A percentile compares a stretch with the other conserved stretches of the same genome.
phyloP scores from a whole-genome alignment of 768 basidiomycete species.

The Podaxis sp. region DNA sequence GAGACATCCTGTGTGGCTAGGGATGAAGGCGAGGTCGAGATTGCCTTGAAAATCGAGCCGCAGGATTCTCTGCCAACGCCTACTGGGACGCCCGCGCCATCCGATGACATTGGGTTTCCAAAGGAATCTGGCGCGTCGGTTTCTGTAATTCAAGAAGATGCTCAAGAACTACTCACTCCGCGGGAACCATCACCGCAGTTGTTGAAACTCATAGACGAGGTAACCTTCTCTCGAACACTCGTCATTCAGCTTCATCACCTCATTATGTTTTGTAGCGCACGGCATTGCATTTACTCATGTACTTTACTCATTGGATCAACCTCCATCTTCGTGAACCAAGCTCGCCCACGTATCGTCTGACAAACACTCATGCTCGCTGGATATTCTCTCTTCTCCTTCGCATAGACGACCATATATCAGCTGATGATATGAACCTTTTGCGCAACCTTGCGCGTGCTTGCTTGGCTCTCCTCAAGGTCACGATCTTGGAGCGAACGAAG shows the following conservation, averaged over 20 bases:
- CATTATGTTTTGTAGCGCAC: constrained; percentile 41
- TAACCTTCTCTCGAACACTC: constrained; percentile 25
- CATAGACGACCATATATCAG: constrained; percentile 63
- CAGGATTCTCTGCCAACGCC: constrained; percentile 37
- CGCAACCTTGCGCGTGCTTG: constrained; percentile 75
- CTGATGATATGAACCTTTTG: constrained; percentile 74
- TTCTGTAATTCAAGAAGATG: not conserved
- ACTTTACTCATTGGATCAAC: constrained; percentile 80
- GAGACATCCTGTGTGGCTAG: constrained; percentile 15
- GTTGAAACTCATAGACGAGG: constrained; percentile 63
- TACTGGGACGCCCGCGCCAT: constrained; percentile 30
- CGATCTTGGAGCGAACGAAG: constrained; percentile 24
- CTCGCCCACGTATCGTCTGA: constrained; percentile 33
- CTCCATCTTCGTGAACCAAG: constrained; percentile 45
- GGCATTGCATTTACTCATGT: constrained; percentile 76
- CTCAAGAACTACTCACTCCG: constrained; percentile 22
- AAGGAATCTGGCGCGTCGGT: not conserved
- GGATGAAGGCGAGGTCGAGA: constrained; percentile 40
- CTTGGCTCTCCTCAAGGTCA: constrained; percentile 38
- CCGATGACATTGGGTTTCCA: constrained; percentile 18
- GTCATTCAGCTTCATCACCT: constrained; percentile 11
- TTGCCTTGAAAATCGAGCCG: constrained; percentile 27
- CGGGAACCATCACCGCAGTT: constrained; percentile 58
- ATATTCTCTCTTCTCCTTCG: constrained; percentile 70
- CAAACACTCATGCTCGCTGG: constrained; percentile 67